Conservation (phyloP, 306 rosid genomes). For the Chamaecrista fasciculata region DNA sequence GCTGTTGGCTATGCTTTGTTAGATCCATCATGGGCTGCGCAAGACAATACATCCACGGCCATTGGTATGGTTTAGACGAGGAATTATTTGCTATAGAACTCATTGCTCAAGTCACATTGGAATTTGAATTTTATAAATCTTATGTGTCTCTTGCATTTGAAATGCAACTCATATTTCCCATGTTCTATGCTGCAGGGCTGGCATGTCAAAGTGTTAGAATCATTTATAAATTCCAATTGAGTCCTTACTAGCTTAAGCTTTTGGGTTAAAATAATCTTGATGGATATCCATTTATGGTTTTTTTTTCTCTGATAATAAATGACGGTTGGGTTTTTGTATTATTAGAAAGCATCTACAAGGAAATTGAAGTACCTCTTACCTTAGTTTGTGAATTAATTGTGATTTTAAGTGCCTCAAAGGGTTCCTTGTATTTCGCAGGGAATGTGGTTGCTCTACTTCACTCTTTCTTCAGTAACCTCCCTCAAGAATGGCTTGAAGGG, state of each 20-base stretch:
- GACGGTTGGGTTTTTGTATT: slow-evolving; percentile 8
- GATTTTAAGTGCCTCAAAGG: slow-evolving; percentile 17
- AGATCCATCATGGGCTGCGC: slow-evolving; percentile 99
- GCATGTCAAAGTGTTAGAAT: slow-evolving; percentile 5
- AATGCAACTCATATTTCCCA: background rate
- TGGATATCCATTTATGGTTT: background rate
- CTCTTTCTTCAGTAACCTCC: slow-evolving; percentile 91
- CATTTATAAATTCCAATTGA: background rate
- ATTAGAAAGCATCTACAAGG: slow-evolving; percentile 19
- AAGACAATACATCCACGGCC: slow-evolving; percentile 97
- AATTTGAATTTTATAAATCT: slow-evolving; percentile 3
- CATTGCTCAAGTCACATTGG: slow-evolving; percentile 13
- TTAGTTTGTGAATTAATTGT: slow-evolving; percentile 16
- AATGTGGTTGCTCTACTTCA: slow-evolving; percentile 93
- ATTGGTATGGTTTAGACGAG: slow-evolving; percentile 57
- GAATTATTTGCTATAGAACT: background rate
- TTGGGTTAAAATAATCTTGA: background rate
- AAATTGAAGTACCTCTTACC: slow-evolving; percentile 15
- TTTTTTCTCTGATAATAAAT: slow-evolving; percentile 10
- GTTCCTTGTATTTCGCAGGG: slow-evolving; percentile 49
- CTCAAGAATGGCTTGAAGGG: slow-evolving; percentile 96
- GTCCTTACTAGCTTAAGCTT: background rate
- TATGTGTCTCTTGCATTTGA: slow-evolving; percentile 4
- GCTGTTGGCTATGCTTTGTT: slow-evolving; percentile 97
- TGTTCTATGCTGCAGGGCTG: background rate